These are phyloP conservation scores for Suhomyces vadensis DNA, from an alignment of 805 yeast genomes.

Conservation along the genomic window DNA sequence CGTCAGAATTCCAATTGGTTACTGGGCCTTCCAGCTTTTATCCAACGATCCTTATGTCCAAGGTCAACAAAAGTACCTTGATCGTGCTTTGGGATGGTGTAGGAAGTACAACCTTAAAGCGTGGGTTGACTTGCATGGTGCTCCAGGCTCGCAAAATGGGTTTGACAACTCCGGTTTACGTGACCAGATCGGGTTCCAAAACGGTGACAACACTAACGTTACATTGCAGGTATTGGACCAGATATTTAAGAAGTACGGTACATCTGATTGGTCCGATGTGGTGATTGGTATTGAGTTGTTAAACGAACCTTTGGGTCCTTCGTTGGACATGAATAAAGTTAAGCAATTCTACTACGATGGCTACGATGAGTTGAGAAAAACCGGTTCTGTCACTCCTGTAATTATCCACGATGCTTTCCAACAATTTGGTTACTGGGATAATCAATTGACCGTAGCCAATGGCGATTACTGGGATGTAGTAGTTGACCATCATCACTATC, in stretches of 20 bases:
- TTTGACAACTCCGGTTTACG: constrained; percentile 89
- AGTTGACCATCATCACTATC: constrained; percentile 89
- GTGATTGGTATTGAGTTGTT: constrained; percentile 81
- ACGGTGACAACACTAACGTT: constrained; percentile 50
- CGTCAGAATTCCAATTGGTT: constrained; percentile 90
- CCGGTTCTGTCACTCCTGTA: constrained; percentile 49
- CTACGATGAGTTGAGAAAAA: constrained; percentile 61
- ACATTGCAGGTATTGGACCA: constrained; percentile 57
- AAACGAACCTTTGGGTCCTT: constrained; percentile 86
- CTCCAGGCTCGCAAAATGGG: constrained; percentile 85
- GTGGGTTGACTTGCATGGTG: constrained; percentile 79
- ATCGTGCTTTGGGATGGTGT: constrained; percentile 75
- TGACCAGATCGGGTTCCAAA: constrained; percentile 59
- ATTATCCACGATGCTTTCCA: constrained; percentile 85
- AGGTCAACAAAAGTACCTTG: constrained; percentile 75
- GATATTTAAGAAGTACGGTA: constrained; percentile 66
- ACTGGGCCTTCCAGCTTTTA: constrained; percentile 79
- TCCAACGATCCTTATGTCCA: constrained; percentile 80
- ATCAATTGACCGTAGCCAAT: constrained; percentile 39
- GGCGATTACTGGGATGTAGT: constrained; percentile 61
- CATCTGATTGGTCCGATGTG: constrained; percentile 60
- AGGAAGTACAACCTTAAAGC: constrained; percentile 58
- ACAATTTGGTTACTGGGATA: constrained; percentile 57
- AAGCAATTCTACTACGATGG: constrained; percentile 62
- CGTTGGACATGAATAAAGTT: constrained; percentile 57